Evolutionary conservation across 2,329 filamentous ascomycete genomes (phyloP).

Genomic region (Botrytis medusae): DNA sequence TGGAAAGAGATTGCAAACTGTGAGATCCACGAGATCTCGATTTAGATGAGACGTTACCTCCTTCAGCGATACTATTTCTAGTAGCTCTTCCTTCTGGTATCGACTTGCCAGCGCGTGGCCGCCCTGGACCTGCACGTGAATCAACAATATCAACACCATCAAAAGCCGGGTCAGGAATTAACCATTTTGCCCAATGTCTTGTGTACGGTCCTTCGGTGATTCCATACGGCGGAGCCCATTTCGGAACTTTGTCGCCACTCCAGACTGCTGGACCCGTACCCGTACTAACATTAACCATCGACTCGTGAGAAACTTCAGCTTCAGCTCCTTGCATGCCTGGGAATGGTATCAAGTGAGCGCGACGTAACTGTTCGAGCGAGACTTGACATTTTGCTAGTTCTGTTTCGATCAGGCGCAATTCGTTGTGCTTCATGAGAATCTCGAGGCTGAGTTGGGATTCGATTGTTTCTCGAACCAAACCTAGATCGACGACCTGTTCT

Average conservation of each 20-base stretch:
- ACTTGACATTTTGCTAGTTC: slow-evolving; percentile 95
- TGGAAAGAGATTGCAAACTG: slow-evolving; percentile 68
- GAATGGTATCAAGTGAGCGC: slow-evolving; percentile 89
- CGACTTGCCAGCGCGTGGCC: slow-evolving; percentile 42
- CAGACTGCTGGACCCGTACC: slow-evolving; percentile 72
- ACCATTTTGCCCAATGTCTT: slow-evolving; percentile 92
- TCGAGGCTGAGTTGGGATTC: slow-evolving; percentile 87
- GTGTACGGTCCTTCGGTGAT: slow-evolving; percentile 91
- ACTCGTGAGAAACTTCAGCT: slow-evolving; percentile 47
- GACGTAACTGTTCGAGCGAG: slow-evolving; percentile 87
- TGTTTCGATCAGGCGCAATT: slow-evolving; percentile 90
- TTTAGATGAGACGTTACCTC: slow-evolving; percentile 46
- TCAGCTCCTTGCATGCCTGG: slow-evolving; percentile 65
- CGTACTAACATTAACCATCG: slow-evolving; percentile 68
- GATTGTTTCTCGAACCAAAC: slow-evolving; percentile 49
- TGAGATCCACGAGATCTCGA: slow-evolving; percentile 59
- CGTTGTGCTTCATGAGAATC: slow-evolving; percentile 90
- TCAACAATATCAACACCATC: slow-evolving; percentile 62
- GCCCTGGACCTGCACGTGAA: slow-evolving; percentile 31
- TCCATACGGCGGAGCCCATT: slow-evolving; percentile 84
- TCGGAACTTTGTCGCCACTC: slow-evolving; percentile 64
- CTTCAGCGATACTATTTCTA: slow-evolving; percentile 69
- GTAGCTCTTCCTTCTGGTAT: slow-evolving; percentile 72
- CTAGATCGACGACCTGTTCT: slow-evolving; percentile 30
- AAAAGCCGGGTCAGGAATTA: slow-evolving; percentile 84